Percentiles rank a stretch among this genome's conserved stretches.
Evolutionary conservation across 306 rosid species (phyloP).

Genomic region (Cucurbita moschata): DNA sequence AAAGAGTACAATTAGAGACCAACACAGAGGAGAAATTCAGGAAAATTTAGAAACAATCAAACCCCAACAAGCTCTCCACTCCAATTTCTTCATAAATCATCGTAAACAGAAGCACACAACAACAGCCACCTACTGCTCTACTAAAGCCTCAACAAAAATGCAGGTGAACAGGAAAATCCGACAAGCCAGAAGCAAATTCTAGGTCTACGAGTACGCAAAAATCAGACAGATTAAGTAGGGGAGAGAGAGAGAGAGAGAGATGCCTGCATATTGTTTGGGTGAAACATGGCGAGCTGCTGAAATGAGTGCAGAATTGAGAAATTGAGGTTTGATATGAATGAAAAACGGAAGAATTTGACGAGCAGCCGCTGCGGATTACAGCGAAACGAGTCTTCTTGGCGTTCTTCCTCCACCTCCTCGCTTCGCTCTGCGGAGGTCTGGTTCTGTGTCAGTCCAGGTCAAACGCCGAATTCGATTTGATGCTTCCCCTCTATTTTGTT

Average conservation of each 20-base stretch:
- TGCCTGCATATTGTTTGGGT: conserved; percentile 3
- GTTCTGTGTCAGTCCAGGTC: neutral
- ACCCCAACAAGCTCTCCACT: neutral
- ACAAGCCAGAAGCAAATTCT: neutral
- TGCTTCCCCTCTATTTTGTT: neutral
- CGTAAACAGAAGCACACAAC: no score
- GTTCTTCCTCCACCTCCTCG: neutral
- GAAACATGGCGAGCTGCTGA: neutral
- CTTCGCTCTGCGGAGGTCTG: neutral
- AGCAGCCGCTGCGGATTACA: neutral
- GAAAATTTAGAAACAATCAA: neutral
- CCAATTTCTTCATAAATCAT: neutral
- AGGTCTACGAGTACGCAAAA: neutral
- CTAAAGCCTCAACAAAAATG: no score
- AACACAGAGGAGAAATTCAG: neutral
- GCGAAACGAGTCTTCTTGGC: neutral
- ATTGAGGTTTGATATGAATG: neutral
- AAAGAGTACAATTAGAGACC: neutral
- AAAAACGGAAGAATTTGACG: neutral
- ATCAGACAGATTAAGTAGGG: neutral
- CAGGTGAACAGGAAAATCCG: neutral
- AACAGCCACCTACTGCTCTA: no score
- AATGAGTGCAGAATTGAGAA: neutral
- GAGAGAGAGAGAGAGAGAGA: neutral
- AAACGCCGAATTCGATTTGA: neutral